These are phyloP conservation scores for Gardenia jasminoides DNA, from an alignment of 257 asterid species.

Conservation along the genomic window DNA sequence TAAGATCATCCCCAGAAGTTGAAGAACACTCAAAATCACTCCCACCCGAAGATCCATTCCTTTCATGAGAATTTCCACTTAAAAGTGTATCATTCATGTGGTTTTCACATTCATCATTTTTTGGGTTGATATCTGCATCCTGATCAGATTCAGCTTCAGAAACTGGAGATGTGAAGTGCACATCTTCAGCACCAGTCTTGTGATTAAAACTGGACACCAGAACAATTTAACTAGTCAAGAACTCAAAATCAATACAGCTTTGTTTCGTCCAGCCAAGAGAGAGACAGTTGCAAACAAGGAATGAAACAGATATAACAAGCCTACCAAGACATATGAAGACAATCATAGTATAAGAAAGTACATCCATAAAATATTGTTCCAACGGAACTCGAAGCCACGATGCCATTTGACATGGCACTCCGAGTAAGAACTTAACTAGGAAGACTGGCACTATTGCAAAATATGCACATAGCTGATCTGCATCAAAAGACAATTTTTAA, in stretches of 20 bases:
- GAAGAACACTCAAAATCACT: constrained; percentile 52
- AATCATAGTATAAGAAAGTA: too few species aligned
- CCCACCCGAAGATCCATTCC: constrained; percentile 28
- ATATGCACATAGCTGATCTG: background rate
- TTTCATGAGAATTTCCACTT: constrained; percentile 32
- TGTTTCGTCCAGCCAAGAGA: background rate
- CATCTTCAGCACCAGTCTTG: constrained; percentile 91
- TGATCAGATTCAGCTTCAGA: constrained; percentile 49
- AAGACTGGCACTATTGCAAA: too few species aligned
- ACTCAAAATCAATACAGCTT: background rate
- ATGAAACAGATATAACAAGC: background rate
- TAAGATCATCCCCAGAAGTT: constrained; percentile 40
- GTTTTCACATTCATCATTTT: constrained; percentile 30
- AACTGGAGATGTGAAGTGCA: constrained; percentile 71
- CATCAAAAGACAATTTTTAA: background rate
- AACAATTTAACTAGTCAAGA: constrained; percentile 21
- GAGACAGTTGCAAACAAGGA: background rate
- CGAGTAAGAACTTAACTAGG: background rate
- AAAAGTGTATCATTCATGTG: constrained; percentile 32
- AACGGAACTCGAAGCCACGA: background rate
- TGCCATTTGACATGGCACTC: background rate
- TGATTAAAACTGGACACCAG: constrained; percentile 71
- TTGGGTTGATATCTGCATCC: constrained; percentile 30
- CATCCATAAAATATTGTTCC: background rate
- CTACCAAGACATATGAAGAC: background rate